These are phyloP conservation scores for Pythium coloratum DNA, from an alignment of 352 stramenopile species.

Conservation along the genomic window DNA sequence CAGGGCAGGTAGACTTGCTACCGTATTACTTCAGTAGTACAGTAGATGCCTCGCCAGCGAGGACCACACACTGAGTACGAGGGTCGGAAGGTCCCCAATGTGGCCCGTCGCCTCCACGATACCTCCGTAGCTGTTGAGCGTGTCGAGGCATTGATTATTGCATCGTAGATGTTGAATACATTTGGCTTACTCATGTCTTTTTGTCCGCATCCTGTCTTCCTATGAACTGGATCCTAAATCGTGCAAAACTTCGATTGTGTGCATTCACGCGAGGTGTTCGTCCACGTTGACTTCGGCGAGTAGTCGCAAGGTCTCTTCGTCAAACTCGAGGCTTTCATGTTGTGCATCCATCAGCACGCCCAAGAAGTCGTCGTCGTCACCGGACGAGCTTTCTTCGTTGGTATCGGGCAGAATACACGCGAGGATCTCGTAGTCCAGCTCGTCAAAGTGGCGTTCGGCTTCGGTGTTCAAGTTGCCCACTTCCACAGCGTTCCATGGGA, in stretches of 20 bases:
- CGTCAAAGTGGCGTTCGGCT: neutral
- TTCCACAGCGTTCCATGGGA: neutral
- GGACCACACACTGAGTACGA: too few species aligned
- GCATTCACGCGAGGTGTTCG: neutral
- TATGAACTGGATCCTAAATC: neutral
- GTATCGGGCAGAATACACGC: slow-evolving; percentile 5
- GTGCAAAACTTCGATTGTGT: neutral
- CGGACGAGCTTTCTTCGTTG: neutral
- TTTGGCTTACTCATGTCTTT: too few species aligned
- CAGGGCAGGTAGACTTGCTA: too few species aligned
- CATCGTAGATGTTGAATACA: too few species aligned
- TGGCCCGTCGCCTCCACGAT: too few species aligned
- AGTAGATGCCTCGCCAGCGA: too few species aligned
- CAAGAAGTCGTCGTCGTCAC: slow-evolving; percentile 2
- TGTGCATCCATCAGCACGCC: neutral
- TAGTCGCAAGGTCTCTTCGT: slow-evolving; percentile 1
- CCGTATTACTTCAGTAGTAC: too few species aligned
- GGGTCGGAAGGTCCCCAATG: too few species aligned
- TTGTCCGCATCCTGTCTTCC: neutral
- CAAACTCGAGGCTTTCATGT: neutral
- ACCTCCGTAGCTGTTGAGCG: too few species aligned
- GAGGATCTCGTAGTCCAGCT: slow-evolving; percentile 17
- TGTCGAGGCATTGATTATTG: too few species aligned
- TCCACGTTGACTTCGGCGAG: slow-evolving; percentile 6
- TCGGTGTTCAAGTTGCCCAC: neutral